Conservation (phyloP, 23 red algal species). For the Pyropia yezoensis region DNA sequence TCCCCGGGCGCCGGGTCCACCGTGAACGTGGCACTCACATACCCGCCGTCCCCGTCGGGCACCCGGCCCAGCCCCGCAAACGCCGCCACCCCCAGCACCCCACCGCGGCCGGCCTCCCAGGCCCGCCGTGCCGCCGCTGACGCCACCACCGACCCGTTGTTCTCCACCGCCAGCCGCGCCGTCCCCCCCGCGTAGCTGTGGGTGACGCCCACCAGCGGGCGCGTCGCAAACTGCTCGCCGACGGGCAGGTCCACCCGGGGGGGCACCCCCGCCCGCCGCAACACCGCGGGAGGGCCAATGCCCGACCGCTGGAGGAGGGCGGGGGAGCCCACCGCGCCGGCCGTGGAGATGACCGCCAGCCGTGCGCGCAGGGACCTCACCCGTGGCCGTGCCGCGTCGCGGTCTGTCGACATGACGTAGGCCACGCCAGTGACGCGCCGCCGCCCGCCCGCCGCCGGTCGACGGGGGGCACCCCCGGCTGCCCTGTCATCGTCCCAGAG, state of each 20-base stretch:
- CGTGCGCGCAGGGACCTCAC: neutral
- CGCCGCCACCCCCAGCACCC: slow-evolving; percentile 14
- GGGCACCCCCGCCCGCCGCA: slow-evolving; percentile 15
- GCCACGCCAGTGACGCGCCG: slow-evolving; percentile 8
- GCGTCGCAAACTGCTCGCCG: neutral
- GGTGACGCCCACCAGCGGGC: too few relatives aligned
- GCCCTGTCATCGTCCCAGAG: neutral
- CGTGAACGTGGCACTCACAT: neutral
- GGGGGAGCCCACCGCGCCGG: slow-evolving; percentile 56
- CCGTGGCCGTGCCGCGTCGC: neutral
- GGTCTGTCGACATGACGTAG: slow-evolving; percentile 1
- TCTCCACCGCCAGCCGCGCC: slow-evolving; percentile 10
- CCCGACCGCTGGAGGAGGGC: slow-evolving; percentile 65
- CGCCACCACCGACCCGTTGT: slow-evolving; percentile 12
- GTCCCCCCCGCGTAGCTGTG: neutral
- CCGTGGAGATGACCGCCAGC: slow-evolving; percentile 27
- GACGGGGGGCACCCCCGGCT: too few relatives aligned
- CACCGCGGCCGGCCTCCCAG: slow-evolving; percentile 28
- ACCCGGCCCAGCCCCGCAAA: slow-evolving; percentile 7
- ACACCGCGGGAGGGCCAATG: slow-evolving; percentile 26
- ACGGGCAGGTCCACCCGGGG: slow-evolving; percentile 28
- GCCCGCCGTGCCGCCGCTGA: neutral
- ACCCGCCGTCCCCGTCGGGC: slow-evolving; percentile 1
- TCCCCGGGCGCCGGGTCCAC: neutral
- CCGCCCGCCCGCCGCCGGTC: too few relatives aligned